Percentiles rank a stretch among this genome's conserved stretches.
phyloP scores from a whole-genome alignment of 1,139 yeast species.

The Komagataea norvegica region DNA sequence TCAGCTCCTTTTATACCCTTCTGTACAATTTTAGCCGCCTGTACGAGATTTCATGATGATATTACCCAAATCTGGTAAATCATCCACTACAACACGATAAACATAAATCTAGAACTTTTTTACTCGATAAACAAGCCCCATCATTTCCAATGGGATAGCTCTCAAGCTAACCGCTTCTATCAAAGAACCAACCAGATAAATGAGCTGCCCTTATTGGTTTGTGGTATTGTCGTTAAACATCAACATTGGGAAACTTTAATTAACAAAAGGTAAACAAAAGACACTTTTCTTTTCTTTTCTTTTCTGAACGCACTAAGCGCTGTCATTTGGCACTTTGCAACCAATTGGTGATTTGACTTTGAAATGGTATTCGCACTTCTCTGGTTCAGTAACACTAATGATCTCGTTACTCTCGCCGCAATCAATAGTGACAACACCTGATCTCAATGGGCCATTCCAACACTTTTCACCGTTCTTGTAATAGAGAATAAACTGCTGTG shows the following conservation, averaged over 20 bases:
- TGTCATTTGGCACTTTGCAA: conserved; percentile 36
- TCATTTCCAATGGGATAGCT: background rate
- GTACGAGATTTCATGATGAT: too few relatives aligned
- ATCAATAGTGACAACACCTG: conserved; percentile 55
- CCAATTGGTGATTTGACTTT: conserved; percentile 66
- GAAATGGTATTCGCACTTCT: conserved; percentile 75
- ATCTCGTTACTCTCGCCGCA: conserved; percentile 64
- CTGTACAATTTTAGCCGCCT: conserved; percentile 5
- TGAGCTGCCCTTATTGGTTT: too few relatives aligned
- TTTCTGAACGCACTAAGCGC: too few relatives aligned
- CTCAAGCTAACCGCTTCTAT: background rate
- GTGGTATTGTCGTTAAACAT: too few relatives aligned
- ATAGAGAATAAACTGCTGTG: conserved; percentile 35
- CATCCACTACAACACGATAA: too few relatives aligned
- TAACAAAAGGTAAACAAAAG: too few relatives aligned
- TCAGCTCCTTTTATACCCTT: conserved; percentile 6
- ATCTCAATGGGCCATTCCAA: conserved; percentile 92
- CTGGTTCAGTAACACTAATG: conserved; percentile 74
- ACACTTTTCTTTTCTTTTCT: background rate
- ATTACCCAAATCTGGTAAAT: too few relatives aligned
- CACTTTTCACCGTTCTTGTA: conserved; percentile 74
- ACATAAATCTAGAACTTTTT: too few relatives aligned
- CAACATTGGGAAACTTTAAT: too few relatives aligned
- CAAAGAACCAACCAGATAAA: too few relatives aligned
- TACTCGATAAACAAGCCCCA: too few relatives aligned